Evolutionary conservation across 2,329 filamentous ascomycete genomes (phyloP).

Genomic region (Fusarium nodosum): DNA sequence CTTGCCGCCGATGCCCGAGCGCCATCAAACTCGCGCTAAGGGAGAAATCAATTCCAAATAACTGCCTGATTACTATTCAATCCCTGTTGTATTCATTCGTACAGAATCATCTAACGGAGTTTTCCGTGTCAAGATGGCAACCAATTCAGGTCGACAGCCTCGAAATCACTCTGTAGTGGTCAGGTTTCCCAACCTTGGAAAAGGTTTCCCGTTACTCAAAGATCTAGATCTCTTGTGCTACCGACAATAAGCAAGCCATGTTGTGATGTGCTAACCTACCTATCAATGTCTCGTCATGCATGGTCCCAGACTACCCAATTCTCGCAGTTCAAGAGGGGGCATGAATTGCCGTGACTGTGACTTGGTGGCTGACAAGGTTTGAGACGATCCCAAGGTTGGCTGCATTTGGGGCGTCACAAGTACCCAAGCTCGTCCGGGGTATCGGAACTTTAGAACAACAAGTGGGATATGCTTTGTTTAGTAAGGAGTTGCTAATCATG

Average conservation of each 20-base stretch:
- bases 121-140: background rate
- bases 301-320: background rate
- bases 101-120: background rate
- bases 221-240: slow-evolving; percentile 8
- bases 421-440: background rate
- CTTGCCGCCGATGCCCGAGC: background rate
- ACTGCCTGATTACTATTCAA: slow-evolving; percentile 7
- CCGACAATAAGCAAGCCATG: slow-evolving; percentile 5
- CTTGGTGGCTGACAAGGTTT: slow-evolving; percentile 14
- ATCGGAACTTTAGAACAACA: background rate
- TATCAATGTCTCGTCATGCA: background rate
- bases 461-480: background rate
- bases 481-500: background rate
- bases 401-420: slow-evolving; percentile 5
- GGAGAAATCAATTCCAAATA: slow-evolving; percentile 1
- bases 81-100: background rate
- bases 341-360: background rate
- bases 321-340: background rate
- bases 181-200: background rate
- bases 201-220: background rate
- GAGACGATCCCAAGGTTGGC: slow-evolving; percentile 6
- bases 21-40: background rate
- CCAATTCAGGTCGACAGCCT: background rate
- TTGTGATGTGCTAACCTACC: background rate
- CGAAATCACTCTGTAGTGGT: background rate